Conservation (phyloP, 2,329 filamentous ascomycete species). For the Esteya vermicola region DNA sequence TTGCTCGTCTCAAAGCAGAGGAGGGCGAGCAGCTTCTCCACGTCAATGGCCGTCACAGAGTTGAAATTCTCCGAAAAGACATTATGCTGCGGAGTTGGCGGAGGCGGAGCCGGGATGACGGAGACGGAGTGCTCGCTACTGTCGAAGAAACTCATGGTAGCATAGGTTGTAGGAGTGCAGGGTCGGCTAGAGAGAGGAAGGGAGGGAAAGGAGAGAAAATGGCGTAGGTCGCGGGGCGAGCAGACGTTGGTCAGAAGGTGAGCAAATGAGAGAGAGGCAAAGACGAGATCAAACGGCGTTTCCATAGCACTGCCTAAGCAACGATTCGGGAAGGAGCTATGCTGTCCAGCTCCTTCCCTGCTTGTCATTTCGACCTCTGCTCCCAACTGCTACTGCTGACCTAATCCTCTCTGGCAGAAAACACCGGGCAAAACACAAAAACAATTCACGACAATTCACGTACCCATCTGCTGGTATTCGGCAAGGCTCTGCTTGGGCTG, state of each 20-base stretch:
- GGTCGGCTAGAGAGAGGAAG: too few relatives aligned
- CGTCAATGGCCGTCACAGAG: background rate
- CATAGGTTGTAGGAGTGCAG: background rate
- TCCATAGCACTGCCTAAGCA: background rate
- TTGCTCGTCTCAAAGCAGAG: conserved; percentile 1
- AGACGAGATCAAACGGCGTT: too few relatives aligned
- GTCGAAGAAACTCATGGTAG: background rate
- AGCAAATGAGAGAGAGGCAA: background rate
- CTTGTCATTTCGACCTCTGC: too few relatives aligned
- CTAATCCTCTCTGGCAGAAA: too few relatives aligned
- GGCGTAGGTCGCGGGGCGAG: background rate
- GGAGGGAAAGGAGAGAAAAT: background rate
- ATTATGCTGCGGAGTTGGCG: conserved; percentile 2
- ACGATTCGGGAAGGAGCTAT: too few relatives aligned
- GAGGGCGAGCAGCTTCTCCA: conserved; percentile 4
- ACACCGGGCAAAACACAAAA: too few relatives aligned
- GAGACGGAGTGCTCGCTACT: conserved; percentile 2
- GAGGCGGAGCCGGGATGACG: conserved; percentile 7
- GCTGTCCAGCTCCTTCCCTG: too few relatives aligned
- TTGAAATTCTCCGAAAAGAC: background rate
- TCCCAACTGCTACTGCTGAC: too few relatives aligned
- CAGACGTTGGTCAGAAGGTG: background rate
- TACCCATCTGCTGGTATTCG: conserved; percentile 81
- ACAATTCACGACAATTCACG: conserved; percentile 20
- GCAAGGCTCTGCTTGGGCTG: conserved; percentile 94